Evolutionary conservation across 164 flowering plant genomes (phyloP).

Genomic region (Magnolia kwangsiensis): DNA sequence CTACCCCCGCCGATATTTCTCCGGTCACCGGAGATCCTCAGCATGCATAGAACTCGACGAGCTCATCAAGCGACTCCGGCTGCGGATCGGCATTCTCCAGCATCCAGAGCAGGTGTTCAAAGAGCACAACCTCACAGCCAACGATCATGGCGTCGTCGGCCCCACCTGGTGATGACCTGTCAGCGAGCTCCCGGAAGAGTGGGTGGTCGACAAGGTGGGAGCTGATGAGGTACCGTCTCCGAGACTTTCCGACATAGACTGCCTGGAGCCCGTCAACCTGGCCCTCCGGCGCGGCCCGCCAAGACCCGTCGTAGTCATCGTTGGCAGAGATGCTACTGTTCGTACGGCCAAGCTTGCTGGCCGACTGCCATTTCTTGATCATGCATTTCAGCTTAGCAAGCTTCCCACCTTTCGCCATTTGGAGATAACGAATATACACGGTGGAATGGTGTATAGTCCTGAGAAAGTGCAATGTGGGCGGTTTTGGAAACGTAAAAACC

Average conservation of each 20-base stretch:
- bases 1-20: not conserved
- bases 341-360: constrained; percentile 21
- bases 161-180: constrained; percentile 27
- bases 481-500: not conserved
- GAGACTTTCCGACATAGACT: constrained; percentile 71
- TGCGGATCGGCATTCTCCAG: constrained; percentile 67
- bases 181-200: constrained; percentile 61
- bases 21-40: constrained; percentile 9
- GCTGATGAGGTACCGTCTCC: constrained; percentile 56
- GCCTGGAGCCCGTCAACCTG: constrained; percentile 17
- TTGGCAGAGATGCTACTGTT: constrained; percentile 15
- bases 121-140: constrained; percentile 85
- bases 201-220: constrained; percentile 65
- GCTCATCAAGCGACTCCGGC: constrained; percentile 65
- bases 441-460: not conserved
- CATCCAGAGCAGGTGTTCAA: constrained; percentile 96
- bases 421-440: not conserved
- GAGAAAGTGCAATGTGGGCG: not conserved
- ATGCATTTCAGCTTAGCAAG: constrained; percentile 40
- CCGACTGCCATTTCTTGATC: constrained; percentile 40
- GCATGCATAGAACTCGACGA: constrained; percentile 66
- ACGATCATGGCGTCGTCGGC: constrained; percentile 30
- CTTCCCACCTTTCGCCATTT: constrained; percentile 35
- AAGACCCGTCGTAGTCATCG: constrained; percentile 8
- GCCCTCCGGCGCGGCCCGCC: not conserved